phyloP scores from a whole-genome alignment of 345 rosid species.

The Melaleuca alternifolia region DNA sequence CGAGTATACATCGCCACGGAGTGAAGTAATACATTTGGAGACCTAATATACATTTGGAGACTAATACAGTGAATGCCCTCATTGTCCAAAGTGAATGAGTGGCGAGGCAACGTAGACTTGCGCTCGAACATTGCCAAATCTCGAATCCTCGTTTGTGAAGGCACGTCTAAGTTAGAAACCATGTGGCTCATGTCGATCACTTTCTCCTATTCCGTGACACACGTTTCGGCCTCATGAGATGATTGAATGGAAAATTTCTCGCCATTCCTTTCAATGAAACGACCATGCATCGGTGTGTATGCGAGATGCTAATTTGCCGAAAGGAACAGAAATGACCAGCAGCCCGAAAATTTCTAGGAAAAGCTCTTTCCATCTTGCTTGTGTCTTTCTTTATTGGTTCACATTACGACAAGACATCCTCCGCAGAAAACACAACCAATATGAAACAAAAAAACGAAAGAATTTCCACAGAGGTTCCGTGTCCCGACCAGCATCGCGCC shows the following conservation, averaged over 20 bases:
- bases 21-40: neutral
- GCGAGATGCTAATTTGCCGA: neutral
- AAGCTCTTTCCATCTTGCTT: neutral
- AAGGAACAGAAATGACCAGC: neutral
- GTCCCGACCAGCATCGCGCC: neutral
- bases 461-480: neutral
- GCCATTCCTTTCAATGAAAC: neutral
- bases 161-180: neutral
- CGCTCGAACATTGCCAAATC: neutral
- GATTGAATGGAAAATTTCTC: neutral
- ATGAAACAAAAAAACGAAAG: neutral
- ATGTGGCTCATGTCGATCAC: neutral
- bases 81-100: neutral
- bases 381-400: neutral
- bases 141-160: neutral
- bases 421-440: neutral
- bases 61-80: neutral
- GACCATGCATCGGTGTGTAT: neutral
- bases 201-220: neutral
- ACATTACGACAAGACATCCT: neutral
- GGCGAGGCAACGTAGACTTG: neutral
- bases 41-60: neutral
- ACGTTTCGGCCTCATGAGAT: neutral
- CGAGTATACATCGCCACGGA: neutral
- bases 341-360: neutral